Conservation (phyloP, 148 eudicot species). For the Camellia granthamiana region DNA sequence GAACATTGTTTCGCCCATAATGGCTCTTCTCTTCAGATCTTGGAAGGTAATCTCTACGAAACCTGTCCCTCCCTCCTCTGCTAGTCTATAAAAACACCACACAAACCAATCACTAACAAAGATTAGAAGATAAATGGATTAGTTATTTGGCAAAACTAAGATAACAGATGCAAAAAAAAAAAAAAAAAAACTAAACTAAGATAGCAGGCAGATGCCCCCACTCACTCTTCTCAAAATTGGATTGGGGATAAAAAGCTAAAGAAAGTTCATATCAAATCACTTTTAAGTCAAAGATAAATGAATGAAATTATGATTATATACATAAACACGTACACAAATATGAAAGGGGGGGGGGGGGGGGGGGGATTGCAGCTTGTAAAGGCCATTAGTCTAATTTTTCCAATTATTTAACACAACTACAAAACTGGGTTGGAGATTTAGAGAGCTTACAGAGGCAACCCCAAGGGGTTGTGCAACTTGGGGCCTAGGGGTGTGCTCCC, state of each 20-base stretch:
- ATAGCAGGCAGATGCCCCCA: too few species aligned
- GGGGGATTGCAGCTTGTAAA: neutral
- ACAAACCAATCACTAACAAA: neutral
- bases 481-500: too few species aligned
- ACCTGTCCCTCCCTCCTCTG: slow-evolving; percentile 57
- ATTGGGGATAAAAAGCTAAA: too few species aligned
- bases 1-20: slow-evolving; percentile 44
- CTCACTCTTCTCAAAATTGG: too few species aligned
- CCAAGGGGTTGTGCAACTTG: too few species aligned
- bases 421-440: neutral
- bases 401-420: neutral
- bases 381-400: neutral
- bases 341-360: too few species aligned
- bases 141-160: neutral
- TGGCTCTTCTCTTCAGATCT: slow-evolving; percentile 49
- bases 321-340: neutral
- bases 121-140: neutral
- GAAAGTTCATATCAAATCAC: too few species aligned
- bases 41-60: slow-evolving; percentile 45
- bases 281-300: neutral
- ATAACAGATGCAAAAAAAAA: neutral
- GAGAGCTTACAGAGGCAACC: neutral
- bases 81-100: slow-evolving; percentile 38
- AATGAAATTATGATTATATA: neutral
- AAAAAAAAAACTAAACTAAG: too few species aligned